A percentile compares a stretch with the other conserved stretches of the same genome.
phyloP scores from a whole-genome alignment of 768 basidiomycete species.

The Boletus insuetus region DNA sequence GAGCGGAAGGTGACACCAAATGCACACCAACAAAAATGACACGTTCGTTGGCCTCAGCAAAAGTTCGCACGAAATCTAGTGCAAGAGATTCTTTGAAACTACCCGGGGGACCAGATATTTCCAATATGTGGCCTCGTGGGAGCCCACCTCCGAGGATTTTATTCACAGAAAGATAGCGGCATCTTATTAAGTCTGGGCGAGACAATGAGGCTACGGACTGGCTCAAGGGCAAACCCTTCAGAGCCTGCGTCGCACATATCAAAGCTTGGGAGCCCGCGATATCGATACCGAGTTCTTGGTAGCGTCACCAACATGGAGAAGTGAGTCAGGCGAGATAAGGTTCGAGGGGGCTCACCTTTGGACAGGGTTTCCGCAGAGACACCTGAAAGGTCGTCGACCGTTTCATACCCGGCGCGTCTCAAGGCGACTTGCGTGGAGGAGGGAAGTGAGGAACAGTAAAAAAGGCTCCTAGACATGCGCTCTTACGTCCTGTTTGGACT shows the following conservation, averaged over 20 bases:
- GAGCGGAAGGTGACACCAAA: background rate
- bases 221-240: constrained; percentile 37
- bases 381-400: constrained; percentile 47
- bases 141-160: constrained; percentile 63
- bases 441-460: constrained; percentile 46
- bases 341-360: constrained; percentile 39
- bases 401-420: constrained; percentile 55
- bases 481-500: background rate
- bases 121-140: constrained; percentile 57
- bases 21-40: constrained; percentile 63
- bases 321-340: background rate
- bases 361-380: constrained; percentile 46
- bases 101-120: constrained; percentile 77
- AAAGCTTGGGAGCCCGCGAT: constrained; percentile 45
- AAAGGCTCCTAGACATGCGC: constrained; percentile 40
- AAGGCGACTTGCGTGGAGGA: constrained; percentile 45
- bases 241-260: constrained; percentile 39
- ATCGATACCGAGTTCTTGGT: constrained; percentile 50
- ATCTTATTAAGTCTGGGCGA: constrained; percentile 13
- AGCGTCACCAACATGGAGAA: background rate
- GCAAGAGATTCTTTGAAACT: constrained; percentile 59
- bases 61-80: constrained; percentile 46
- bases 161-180: constrained; percentile 49
- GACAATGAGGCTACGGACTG: constrained; percentile 55
- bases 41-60: constrained; percentile 46